phyloP scores from a whole-genome alignment of 1,284 basidiomycete species.

The Apiotrichum brassicae region DNA sequence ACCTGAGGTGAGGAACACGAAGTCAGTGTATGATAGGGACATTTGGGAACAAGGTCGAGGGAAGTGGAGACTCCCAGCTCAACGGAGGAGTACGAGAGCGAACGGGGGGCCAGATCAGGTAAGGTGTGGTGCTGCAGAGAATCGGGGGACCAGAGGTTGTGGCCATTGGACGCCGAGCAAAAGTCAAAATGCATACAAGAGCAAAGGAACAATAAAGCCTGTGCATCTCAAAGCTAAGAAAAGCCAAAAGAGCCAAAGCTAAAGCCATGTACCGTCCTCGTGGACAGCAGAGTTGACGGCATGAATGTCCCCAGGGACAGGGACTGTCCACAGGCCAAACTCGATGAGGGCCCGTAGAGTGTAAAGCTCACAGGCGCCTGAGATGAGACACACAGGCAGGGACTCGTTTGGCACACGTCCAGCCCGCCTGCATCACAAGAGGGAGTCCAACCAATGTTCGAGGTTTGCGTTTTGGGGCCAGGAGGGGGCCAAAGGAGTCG shows the following conservation, averaged over 20 bases:
- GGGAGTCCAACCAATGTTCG: background rate
- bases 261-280: constrained; percentile 7
- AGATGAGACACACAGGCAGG: constrained; percentile 4
- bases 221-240: background rate
- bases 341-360: background rate
- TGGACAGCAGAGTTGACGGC: constrained; percentile 2
- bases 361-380: background rate
- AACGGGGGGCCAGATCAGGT: no score
- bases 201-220: background rate
- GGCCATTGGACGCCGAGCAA: no score
- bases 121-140: no score
- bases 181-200: background rate
- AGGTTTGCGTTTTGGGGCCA: background rate
- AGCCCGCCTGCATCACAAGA: constrained; percentile 1
- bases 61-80: no score
- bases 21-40: no score
- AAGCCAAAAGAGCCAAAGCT: background rate
- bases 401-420: background rate
- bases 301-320: background rate
- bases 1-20: no score
- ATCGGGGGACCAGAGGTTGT: no score
- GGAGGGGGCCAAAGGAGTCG: background rate
- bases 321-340: background rate
- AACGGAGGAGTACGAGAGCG: no score
- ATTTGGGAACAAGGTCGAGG: no score